Conservation (phyloP, 164 flowering plant species). For the Stephania yunnanensis region DNA sequence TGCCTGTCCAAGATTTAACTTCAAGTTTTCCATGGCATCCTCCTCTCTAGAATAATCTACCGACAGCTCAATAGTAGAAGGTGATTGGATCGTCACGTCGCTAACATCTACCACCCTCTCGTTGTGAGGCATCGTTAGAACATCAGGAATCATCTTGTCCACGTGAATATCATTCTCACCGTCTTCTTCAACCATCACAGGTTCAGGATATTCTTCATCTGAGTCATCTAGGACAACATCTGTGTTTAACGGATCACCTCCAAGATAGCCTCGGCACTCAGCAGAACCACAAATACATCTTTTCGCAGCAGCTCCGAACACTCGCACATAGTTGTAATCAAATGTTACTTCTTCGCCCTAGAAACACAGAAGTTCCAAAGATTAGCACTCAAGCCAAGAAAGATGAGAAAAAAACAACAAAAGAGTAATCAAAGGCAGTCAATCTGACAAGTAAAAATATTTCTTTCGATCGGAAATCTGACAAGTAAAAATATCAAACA, state of each 20-base stretch:
- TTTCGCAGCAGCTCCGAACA: conserved; percentile 97
- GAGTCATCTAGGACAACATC: conserved; percentile 91
- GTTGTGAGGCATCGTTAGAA: conserved; percentile 17
- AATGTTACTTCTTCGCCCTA: conserved; percentile 97
- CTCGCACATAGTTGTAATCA: conserved; percentile 96
- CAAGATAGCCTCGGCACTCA: conserved; percentile 84
- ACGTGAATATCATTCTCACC: conserved; percentile 19
- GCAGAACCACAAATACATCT: conserved; percentile 87
- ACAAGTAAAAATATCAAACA: neutral
- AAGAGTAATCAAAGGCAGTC: too few relatives aligned
- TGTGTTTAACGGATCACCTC: conserved; percentile 74
- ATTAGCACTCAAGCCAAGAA: neutral
- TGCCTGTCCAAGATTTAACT: conserved; percentile 10
- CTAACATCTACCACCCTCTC: conserved; percentile 8
- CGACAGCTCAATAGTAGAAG: conserved; percentile 1
- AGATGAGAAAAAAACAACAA: neutral
- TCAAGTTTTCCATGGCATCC: conserved; percentile 13
- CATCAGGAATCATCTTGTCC: conserved; percentile 11
- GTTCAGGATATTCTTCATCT: conserved; percentile 87
- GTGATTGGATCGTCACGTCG: conserved; percentile 1
- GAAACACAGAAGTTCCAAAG: conserved; percentile 8
- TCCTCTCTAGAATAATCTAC: conserved; percentile 7
- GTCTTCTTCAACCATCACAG: conserved; percentile 54
- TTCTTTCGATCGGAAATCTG: too few relatives aligned
- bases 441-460: too few relatives aligned